Percentiles rank a stretch among this genome's conserved stretches.
phyloP scores from a whole-genome alignment of 768 basidiomycete species.

The Rhodotorula babjevae region DNA sequence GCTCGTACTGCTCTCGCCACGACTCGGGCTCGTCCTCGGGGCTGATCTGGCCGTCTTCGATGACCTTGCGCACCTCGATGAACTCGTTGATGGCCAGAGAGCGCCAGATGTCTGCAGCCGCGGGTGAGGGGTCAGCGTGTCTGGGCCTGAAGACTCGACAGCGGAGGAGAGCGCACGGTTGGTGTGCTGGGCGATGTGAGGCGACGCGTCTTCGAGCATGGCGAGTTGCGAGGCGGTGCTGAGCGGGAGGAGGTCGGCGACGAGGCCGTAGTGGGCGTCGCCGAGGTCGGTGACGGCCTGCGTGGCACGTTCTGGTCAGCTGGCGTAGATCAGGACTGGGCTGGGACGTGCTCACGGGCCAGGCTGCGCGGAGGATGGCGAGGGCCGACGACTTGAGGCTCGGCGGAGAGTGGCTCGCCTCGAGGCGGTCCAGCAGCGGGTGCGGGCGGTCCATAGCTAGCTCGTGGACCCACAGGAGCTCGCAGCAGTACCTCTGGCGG shows the following conservation, averaged over 20 bases:
- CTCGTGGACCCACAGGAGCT: rapidly evolving
- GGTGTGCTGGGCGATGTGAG: constrained; percentile 7
- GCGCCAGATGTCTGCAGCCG: constrained; percentile 18
- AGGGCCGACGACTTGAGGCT: neutral
- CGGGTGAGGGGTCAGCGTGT: neutral
- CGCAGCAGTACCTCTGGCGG: neutral
- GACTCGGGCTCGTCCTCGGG: neutral
- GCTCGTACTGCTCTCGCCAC: constrained; percentile 17
- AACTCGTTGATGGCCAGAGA: constrained; percentile 28
- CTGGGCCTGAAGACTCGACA: neutral
- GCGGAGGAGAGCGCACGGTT: constrained; percentile 5
- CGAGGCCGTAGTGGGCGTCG: constrained; percentile 12
- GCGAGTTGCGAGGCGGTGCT: constrained; percentile 15
- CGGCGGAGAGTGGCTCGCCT: neutral
- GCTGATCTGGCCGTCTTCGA: constrained; percentile 19
- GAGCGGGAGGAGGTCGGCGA: neutral
- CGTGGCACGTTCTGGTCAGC: too few relatives aligned
- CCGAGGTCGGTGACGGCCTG: constrained; percentile 27
- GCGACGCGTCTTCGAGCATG: constrained; percentile 19
- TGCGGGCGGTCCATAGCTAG: neutral
- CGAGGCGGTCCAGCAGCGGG: constrained; percentile 5
- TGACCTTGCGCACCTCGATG: constrained; percentile 16
- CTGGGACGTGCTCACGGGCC: constrained; percentile 1
- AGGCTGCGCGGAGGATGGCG: neutral
- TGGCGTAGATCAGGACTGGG: too few relatives aligned